Evolutionary conservation across 306 rosid genomes (phyloP).

Genomic region (Morella rubra): DNA sequence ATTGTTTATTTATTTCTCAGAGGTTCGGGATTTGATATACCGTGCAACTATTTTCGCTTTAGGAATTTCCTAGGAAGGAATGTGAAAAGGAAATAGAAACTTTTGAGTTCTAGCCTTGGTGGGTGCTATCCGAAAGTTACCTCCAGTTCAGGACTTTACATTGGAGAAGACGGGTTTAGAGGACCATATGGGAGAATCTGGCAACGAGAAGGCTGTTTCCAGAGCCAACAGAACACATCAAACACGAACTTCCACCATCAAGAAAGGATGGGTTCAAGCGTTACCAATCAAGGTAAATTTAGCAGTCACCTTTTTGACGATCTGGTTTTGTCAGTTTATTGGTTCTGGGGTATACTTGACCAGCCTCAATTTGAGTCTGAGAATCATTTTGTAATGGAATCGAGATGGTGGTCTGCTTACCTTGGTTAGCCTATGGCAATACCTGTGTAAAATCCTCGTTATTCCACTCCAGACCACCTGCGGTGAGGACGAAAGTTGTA

Average conservation of each 20-base stretch:
- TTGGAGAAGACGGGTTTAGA: slow-evolving; percentile 1
- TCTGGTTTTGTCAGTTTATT: slow-evolving; percentile 1
- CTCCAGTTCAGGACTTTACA: neutral
- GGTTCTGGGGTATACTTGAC: slow-evolving; percentile 3
- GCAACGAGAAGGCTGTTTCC: slow-evolving; percentile 34
- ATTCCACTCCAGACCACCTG: neutral
- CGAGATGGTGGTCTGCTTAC: neutral
- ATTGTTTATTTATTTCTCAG: neutral
- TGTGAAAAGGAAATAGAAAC: slow-evolving; percentile 15
- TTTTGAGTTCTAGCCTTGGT: slow-evolving; percentile 8
- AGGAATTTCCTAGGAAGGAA: slow-evolving; percentile 4
- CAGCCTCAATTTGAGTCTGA: neutral
- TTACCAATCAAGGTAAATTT: slow-evolving; percentile 39
- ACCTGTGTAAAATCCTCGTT: neutral
- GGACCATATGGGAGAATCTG: slow-evolving; percentile 46
- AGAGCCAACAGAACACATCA: slow-evolving; percentile 23
- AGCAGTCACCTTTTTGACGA: slow-evolving; percentile 4
- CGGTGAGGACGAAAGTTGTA: neutral
- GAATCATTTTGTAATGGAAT: neutral
- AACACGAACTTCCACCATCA: slow-evolving; percentile 18
- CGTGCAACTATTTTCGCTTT: neutral
- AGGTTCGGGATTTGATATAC: neutral
- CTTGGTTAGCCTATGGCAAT: neutral
- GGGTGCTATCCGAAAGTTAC: neutral
- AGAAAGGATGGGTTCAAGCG: slow-evolving; percentile 35